A percentile compares a stretch with the other conserved stretches of the same genome.
phyloP scores from a whole-genome alignment of 2,329 filamentous ascomycete species.

The Coleophoma cylindrospora region DNA sequence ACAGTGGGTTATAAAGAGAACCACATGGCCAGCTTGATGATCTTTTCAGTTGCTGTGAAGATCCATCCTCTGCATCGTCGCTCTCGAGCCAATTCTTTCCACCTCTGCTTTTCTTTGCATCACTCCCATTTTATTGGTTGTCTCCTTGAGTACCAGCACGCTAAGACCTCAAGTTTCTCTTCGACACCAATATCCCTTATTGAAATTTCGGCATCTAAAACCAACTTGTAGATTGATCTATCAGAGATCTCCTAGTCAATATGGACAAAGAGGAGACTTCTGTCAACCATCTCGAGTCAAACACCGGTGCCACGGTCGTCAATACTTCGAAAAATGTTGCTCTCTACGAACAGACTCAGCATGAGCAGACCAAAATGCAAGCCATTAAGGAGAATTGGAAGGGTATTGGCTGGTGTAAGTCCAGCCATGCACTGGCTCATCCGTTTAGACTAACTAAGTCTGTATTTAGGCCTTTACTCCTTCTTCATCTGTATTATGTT shows the following conservation, averaged over 20 bases:
- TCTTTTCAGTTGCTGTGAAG: too few species aligned
- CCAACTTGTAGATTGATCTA: too few species aligned
- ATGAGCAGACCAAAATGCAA: constrained; percentile 1
- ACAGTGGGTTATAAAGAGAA: too few species aligned
- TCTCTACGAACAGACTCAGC: constrained; percentile 2
- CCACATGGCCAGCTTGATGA: too few species aligned
- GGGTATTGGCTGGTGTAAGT: constrained; percentile 5
- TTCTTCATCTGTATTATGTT: constrained; percentile 8
- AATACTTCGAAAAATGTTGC: not conserved
- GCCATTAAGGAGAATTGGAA: constrained; percentile 5
- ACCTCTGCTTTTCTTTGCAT: too few species aligned
- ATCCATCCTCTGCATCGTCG: too few species aligned
- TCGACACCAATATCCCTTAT: too few species aligned
- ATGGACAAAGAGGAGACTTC: not conserved
- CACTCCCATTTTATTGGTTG: too few species aligned
- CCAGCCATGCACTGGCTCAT: not conserved
- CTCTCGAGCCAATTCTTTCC: too few species aligned
- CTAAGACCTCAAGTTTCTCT: too few species aligned
- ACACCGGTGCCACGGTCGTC: not conserved
- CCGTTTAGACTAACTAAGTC: not conserved
- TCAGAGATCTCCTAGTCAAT: not conserved
- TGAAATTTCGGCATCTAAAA: too few species aligned
- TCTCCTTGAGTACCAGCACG: too few species aligned
- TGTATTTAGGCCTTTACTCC: constrained; percentile 1
- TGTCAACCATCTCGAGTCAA: not conserved